Evolutionary conservation across 345 rosid genomes (phyloP), one percentile per base, ranked within the genome.

Genomic region (Nasturtium officinale): DNA sequence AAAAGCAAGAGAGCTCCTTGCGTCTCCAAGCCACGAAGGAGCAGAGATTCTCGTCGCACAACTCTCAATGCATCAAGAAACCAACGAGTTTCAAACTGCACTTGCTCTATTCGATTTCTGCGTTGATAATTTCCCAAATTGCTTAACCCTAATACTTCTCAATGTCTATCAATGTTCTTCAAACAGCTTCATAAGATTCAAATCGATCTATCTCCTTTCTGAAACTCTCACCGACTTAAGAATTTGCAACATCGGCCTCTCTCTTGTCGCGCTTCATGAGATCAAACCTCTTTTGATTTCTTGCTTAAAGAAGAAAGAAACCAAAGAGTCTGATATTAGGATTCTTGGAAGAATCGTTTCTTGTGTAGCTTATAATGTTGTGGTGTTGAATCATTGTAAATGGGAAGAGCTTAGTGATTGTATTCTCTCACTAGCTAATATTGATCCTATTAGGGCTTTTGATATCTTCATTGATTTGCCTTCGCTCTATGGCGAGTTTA

Each of bases 381-480:
- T 33, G 9, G 10, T 11, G 13, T 33, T 33, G 9, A 1, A 33
- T 33, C 7, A 33, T 33, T 3, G 3, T 8, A 11, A 12, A 2
- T 70, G 74, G 74, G 66, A 70, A 43, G 65, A 70, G 59, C 59
- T 59, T 0, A 46, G 45, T 9, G 65, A 55, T 30, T 20, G 63
- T 69, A 29, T 69, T 0, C 15, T 56, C 56, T 28, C 29, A 0
- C 43, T 69, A 0, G 17, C n/a, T 2, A 1, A 11, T 11, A 13
- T 2, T 4, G 48, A 47, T 48, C 10, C 29, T 13, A 5, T 33
- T 5, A 47, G 42, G 12, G 75, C 75, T 7, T 60, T 71, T 13
- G 0, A 10, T 10, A 26, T 60, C 68, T 32, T 59, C 37, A 6
- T 46, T 13, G 61, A 71, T 13, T 61, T 71, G 68, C 76, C 76